Conservation (phyloP, 2,329 filamentous ascomycete genomes). For the Pseudogymnoascus sp. region DNA sequence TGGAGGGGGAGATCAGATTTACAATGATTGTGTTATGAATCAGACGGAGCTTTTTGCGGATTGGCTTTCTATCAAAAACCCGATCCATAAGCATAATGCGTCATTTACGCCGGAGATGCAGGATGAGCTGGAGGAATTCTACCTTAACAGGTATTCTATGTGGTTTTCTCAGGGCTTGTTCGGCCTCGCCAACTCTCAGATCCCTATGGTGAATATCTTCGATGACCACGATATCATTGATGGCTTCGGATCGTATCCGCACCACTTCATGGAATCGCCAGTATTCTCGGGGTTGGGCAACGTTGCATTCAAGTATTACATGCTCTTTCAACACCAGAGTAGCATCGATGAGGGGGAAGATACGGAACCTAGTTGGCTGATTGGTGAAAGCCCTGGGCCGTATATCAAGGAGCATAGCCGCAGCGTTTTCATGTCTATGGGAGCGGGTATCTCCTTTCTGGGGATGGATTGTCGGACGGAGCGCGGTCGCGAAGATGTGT, state of each 20-base stretch:
- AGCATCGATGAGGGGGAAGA: constrained; percentile 70
- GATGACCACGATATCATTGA: constrained; percentile 92
- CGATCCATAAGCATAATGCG: constrained; percentile 68
- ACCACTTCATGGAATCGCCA: constrained; percentile 83
- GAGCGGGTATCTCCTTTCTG: constrained; percentile 70
- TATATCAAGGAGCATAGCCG: constrained; percentile 84
- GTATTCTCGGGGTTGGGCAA: constrained; percentile 86
- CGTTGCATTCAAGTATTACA: constrained; percentile 96
- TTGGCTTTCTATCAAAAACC: constrained; percentile 78
- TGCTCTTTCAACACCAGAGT: constrained; percentile 97
- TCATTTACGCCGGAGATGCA: constrained; percentile 78
- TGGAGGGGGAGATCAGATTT: constrained; percentile 93
- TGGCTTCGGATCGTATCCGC: constrained; percentile 87
- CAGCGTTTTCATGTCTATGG: constrained; percentile 78
- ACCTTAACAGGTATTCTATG: constrained; percentile 78
- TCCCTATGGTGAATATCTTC: constrained; percentile 97
- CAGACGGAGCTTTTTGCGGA: constrained; percentile 70
- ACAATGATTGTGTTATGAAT: constrained; percentile 78
- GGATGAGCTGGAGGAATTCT: constrained; percentile 80
- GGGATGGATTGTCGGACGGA: constrained; percentile 90
- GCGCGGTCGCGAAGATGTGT: constrained; percentile 71
- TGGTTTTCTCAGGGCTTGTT: constrained; percentile 98
- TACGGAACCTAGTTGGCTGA: constrained; percentile 84
- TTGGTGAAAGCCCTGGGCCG: constrained; percentile 72
- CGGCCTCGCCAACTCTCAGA: constrained; percentile 84